phyloP scores from a whole-genome alignment of 2,329 filamentous ascomycete genomes.

The Stagonosporopsis tanaceti region DNA sequence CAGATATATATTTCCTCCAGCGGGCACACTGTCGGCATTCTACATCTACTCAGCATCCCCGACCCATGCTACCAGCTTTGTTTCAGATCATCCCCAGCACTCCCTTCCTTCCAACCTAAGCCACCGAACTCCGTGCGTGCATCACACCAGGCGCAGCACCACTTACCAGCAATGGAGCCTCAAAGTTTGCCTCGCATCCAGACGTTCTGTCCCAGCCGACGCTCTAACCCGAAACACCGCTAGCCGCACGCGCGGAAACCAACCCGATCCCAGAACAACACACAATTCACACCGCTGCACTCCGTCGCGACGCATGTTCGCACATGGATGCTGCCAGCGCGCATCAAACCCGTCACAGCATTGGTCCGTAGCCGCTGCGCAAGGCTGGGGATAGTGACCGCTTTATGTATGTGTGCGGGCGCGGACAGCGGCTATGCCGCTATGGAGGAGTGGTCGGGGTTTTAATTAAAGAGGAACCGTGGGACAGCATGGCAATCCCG shows the following conservation, averaged over 20 bases:
- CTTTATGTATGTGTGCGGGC: constrained; percentile 17
- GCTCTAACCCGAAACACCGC: background rate
- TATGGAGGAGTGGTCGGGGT: background rate
- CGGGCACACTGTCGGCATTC: background rate
- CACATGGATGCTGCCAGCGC: constrained; percentile 1
- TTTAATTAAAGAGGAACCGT: constrained; percentile 4
- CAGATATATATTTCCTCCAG: background rate
- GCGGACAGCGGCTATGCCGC: constrained; percentile 12
- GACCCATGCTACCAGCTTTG: background rate
- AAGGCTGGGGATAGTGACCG: constrained; percentile 18
- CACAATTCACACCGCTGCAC: constrained; percentile 19
- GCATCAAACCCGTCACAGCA: constrained; percentile 1
- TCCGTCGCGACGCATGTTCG: constrained; percentile 8
- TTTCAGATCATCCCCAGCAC: background rate
- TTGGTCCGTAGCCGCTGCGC: constrained; percentile 3
- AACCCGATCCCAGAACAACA: constrained; percentile 18
- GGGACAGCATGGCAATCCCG: constrained; percentile 13
- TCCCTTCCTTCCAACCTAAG: background rate
- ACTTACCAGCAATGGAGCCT: background rate
- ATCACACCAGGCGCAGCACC: background rate
- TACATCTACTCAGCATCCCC: background rate
- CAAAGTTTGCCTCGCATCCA: constrained; percentile 2
- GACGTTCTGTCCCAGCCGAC: constrained; percentile 6
- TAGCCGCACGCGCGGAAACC: constrained; percentile 12
- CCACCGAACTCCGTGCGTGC: constrained; percentile 12